Base-by-base conservation (phyloP, 495 filamentous ascomycete species). In the Tuber indicum region DNA sequence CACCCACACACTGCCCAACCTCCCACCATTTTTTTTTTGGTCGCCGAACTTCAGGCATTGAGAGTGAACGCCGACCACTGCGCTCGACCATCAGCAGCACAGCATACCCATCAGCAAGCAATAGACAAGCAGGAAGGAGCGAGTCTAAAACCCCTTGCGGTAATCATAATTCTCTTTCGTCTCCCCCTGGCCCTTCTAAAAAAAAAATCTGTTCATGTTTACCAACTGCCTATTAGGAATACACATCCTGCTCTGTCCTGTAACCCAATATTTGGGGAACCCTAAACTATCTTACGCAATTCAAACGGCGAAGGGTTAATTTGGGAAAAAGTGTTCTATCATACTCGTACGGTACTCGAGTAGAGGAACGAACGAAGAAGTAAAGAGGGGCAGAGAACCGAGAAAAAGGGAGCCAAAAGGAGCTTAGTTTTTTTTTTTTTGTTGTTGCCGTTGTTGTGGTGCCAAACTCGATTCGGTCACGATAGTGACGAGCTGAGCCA, bases 381-480 rank as follows among this genome's bases (percentile, higher is more conserved):
- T 3, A 6, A 49, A 49, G 14, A 49, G 46, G 6, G 2, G 23
- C 10, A 49, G 46, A 49, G 46, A 23, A 26, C 2, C 49, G 10
- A 58, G 10, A 58, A 3, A 26, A 10, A 58, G 49, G 21, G n/a
- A 58, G 21, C 21, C 49, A 8, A 17, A 66, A 32, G 58, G 23
- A 32, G 58, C 14, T 16, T 66, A 32, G 26, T 32, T 66, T 32
- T 62, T 62, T 66, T 16, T n/a, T 62, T 66, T 16, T n/a, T 49
- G 45, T 12, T 23, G 10, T n/a, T 58, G 49, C 10, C 26, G 26
- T 12, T 32, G n/a, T 17, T 26, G 58, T 26, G 52, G 52, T 32
- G 58, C 58, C 58, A 66, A 66, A 66, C 58, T 66, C 58, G 6
- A 66, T 66, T 66, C 58, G n/a, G 26, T 66, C 58, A 66, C 58